phyloP scores from a whole-genome alignment of 108 stramenopile genomes.

The Cyclostephanos tholiformis region DNA sequence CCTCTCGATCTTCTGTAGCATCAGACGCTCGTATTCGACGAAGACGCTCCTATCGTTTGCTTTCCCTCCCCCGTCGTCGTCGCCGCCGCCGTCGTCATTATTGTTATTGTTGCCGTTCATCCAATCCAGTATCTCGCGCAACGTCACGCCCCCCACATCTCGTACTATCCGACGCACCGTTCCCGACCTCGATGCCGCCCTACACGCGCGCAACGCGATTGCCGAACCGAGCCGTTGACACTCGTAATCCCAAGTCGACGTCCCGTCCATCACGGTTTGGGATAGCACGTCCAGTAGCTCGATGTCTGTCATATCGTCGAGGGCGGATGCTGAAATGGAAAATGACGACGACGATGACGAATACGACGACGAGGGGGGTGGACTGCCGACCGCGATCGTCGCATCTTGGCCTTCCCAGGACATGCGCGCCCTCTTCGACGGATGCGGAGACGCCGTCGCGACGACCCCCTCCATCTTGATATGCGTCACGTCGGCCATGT shows the following conservation, averaged over 20 bases:
- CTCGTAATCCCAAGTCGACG: conserved; percentile 12
- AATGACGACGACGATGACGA: neutral
- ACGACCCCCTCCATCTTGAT: too few relatives aligned
- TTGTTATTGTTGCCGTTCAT: neutral
- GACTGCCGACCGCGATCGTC: neutral
- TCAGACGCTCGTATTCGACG: conserved; percentile 23
- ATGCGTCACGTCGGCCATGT: neutral
- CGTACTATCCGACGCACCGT: conserved; percentile 1
- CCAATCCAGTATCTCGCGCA: conserved; percentile 25
- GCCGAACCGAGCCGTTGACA: conserved; percentile 21
- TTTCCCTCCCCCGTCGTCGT: neutral
- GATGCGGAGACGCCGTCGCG: too few relatives aligned
- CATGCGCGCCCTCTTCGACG: neutral
- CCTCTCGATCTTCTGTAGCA: conserved; percentile 19
- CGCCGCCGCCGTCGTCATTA: neutral
- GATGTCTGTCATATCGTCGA: conserved; percentile 19
- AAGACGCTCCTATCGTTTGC: neutral
- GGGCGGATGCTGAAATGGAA: neutral
- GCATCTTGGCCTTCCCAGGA: neutral
- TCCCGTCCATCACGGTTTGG: neutral
- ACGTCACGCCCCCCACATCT: conserved; percentile 11
- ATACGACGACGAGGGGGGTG: neutral
- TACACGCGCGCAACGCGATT: conserved; percentile 20
- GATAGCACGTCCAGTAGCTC: conserved; percentile 9
- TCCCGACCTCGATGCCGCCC: conserved; percentile 16